Base-by-base conservation (phyloP, 2,329 filamentous ascomycete genomes). In the Cladosporium sphaerospermum region DNA sequence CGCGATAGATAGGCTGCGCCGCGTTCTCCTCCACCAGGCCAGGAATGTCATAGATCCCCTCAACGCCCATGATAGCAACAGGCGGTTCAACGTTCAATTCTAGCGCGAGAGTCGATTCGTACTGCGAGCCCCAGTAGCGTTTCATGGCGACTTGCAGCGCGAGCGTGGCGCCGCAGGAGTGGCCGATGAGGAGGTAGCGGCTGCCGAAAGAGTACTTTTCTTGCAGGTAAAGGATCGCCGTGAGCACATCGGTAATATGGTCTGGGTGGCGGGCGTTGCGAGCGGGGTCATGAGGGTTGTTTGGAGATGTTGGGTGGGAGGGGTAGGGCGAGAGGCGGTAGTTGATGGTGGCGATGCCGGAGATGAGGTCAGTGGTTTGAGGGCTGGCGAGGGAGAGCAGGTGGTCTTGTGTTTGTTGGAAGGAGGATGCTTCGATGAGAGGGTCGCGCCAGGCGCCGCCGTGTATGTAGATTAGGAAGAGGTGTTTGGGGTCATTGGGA, bases 21-120 rank as follows among this genome's bases (percentile, higher is more conserved):
- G 78, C 75, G 44, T 75, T 71, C 8, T 55, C 44, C 4, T 62
- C 54, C 1, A 78, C 66, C 16, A 88, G 67, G 0, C 75, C 75
- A 7, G 73, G 73, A 9, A 89, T 67, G 62, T 86, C 80, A 67
- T 88, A 88, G 18, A 89, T 80, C 1, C 86, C 85, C 52, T 79
- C 79, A 16, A 86, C 68, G 33, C 82, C 78, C 4, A 87, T 64
- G n/a, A 87, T 68, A 3, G 76, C 79, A 2, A 70, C 62, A 0
- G 82, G 82, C 5, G 60, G 59, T 9, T 60, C 54, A n/a, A 65
- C 61, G 19, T 64, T 63, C 31, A 60, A 44, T 37, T 59, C 59
- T 31, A 62, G 54, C 13, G 59, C 62, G 10, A 54, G 45, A 1
- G 63, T 63, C 2, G 62, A 59, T 40, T 62, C 63, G 46, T 61